Evolutionary conservation across 371 early-diverging fungal species (phyloP), one percentile per base, ranked within the genome.

Genomic region (Choanephora cucurbitarum): DNA sequence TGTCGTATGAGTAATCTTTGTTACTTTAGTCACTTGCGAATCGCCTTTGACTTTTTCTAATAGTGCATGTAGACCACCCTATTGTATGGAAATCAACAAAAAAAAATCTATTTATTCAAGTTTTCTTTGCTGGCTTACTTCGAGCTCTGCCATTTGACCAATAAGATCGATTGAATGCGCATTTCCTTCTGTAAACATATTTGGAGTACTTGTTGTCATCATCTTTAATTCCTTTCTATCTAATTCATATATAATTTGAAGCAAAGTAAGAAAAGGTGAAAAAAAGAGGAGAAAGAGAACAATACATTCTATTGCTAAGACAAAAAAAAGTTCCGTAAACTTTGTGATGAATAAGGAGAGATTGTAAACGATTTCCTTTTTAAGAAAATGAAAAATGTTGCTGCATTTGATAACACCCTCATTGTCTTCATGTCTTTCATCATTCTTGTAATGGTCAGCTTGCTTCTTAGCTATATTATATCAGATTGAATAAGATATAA

Each of bases 11-110:
- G 10, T 0, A 28, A 13, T 34, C 21, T 19, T n/a, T 39, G 28
- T 41, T 58, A 65, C 65, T 51, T 60, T 65, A 22, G 60, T 56
- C 56, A 65, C 60, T 43, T 60, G 60, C 31, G 60, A 23, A 52
- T 65, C 57, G 15, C 49, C 55, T 34, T 65, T 65, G 7, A 65
- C 60, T 44, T 65, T 65, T 44, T 65, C 65, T 43, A 65, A 49
- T 22, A 65, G 21, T 6, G 65, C 45, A 52, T 59, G 65, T 37
- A 65, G 41, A 23, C 60, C 60, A 49, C 65, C 60, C 65, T 65
- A 49, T 18, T 24, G 17, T 43, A 48, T 15, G 10, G 14, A 34
- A 43, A 15, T 23, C 28, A 13, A 19, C 17, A 28, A n/a, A n/a
- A n/a, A n/a, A n/a, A n/a, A n/a, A 33, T 5, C 19, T 14, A 17